Percentiles rank a stretch among this genome's conserved stretches.
phyloP scores from a whole-genome alignment of 1,284 basidiomycete species.

The Irpex lacteus region DNA sequence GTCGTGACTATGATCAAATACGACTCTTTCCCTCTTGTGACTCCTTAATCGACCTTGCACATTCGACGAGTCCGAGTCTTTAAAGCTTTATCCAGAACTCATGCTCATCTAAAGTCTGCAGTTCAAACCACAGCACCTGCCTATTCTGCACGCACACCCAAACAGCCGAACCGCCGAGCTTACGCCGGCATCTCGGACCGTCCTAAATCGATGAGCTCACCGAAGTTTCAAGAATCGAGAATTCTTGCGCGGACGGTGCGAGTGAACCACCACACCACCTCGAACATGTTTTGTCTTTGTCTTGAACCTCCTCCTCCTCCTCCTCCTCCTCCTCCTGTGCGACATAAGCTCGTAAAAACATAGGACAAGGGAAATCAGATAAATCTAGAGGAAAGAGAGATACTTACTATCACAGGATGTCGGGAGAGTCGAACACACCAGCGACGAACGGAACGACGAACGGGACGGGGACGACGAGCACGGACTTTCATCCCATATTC shows the following conservation, averaged over 20 bases:
- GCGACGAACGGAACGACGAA: background rate
- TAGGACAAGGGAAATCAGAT: background rate
- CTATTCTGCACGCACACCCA: background rate
- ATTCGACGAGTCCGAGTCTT: too few species aligned
- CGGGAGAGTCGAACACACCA: background rate
- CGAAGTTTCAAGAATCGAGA: background rate
- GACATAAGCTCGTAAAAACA: too few species aligned
- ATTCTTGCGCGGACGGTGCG: background rate
- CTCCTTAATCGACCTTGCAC: too few species aligned
- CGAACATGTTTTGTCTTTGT: background rate
- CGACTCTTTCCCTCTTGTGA: too few species aligned
- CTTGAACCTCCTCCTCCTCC: background rate
- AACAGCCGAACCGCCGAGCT: background rate
- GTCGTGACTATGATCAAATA: too few species aligned
- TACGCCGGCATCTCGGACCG: background rate
- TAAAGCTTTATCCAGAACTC: too few species aligned
- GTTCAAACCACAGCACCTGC: background rate
- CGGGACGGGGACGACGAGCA: background rate
- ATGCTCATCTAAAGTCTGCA: too few species aligned
- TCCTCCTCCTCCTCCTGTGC: background rate
- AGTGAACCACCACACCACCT: background rate
- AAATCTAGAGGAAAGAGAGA: background rate
- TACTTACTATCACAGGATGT: background rate
- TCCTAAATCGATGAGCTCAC: background rate
- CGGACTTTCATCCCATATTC: slow-evolving; percentile 27